phyloP scores from a whole-genome alignment of 2,329 filamentous ascomycete genomes.

The Hypoxylon sp. region DNA sequence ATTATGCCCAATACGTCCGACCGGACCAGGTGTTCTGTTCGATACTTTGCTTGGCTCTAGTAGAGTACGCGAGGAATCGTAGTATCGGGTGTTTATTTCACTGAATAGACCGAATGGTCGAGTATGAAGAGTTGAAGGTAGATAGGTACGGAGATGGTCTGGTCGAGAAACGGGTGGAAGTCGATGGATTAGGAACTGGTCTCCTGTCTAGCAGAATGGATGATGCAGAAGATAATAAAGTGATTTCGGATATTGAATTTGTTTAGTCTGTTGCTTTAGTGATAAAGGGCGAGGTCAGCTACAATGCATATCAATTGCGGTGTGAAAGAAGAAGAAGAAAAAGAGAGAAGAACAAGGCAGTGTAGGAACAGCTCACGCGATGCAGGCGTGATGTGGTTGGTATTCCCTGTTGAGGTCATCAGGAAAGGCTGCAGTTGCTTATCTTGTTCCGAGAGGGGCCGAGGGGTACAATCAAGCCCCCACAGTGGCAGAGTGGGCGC shows the following conservation, averaged over 20 bases:
- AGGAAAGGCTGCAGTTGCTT: slow-evolving; percentile 20
- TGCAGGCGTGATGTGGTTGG: slow-evolving; percentile 28
- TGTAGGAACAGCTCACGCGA: slow-evolving; percentile 27
- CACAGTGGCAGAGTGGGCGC: slow-evolving; percentile 3
- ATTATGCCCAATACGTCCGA: slow-evolving; percentile 63
- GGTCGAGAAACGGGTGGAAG: neutral
- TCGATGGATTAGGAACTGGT: slow-evolving; percentile 7
- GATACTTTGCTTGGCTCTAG: slow-evolving; percentile 5
- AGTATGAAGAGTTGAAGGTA: neutral
- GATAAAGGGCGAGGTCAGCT: neutral
- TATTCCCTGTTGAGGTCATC: slow-evolving; percentile 37
- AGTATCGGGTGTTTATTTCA: slow-evolving; percentile 11
- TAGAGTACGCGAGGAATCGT: neutral
- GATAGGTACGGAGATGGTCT: neutral
- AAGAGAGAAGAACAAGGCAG: slow-evolving; percentile 4
- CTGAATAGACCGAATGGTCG: neutral
- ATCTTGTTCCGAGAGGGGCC: slow-evolving; percentile 14
- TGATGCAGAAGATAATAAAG: slow-evolving; percentile 1
- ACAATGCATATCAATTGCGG: slow-evolving; percentile 21
- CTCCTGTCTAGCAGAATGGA: slow-evolving; percentile 9
- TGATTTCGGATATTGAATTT: slow-evolving; percentile 2
- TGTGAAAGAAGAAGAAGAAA: neutral
- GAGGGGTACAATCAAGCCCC: slow-evolving; percentile 9
- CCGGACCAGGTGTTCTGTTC: slow-evolving; percentile 15
- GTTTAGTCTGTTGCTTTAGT: neutral